Evolutionary conservation across 163 green algal genomes (phyloP).

Genomic region (Botryococcus braunii): DNA sequence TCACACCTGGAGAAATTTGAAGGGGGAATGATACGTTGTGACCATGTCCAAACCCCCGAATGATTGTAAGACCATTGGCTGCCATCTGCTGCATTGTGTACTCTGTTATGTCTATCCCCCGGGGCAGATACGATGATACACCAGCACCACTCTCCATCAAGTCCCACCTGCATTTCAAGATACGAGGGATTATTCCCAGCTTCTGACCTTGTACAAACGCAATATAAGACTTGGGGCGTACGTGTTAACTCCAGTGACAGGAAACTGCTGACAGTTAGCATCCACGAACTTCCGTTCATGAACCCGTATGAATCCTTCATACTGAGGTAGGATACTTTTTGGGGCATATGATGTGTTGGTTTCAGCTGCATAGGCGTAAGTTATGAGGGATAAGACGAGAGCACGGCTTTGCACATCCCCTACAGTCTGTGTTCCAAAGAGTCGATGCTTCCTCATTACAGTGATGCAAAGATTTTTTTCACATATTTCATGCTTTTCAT

Average conservation of each 20-base stretch:
- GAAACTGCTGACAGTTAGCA: not conserved
- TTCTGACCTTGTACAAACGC: not conserved
- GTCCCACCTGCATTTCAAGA: slow-evolving; percentile 5
- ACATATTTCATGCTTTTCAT: too few relatives aligned
- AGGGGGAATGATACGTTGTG: slow-evolving; percentile 14
- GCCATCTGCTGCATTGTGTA: slow-evolving; percentile 20
- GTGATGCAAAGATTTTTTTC: too few relatives aligned
- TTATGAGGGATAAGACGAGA: not conserved
- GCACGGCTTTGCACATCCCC: not conserved
- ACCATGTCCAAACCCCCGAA: slow-evolving; percentile 20
- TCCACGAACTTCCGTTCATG: slow-evolving; percentile 6
- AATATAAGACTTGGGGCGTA: not conserved
- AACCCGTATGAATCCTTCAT: slow-evolving; percentile 7
- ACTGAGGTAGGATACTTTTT: slow-evolving; percentile 2
- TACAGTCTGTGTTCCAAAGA: not conserved
- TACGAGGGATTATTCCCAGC: not conserved
- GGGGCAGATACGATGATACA: not conserved
- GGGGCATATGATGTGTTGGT: not conserved
- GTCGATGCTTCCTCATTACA: not conserved
- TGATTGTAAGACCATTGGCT: slow-evolving; percentile 17
- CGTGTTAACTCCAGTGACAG: slow-evolving; percentile 6
- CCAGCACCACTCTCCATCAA: slow-evolving; percentile 9
- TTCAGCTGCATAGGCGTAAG: not conserved
- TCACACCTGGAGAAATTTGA: slow-evolving; percentile 14
- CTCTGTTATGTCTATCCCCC: slow-evolving; percentile 18